Base-by-base conservation (phyloP, 2,329 filamentous ascomycete genomes). In the Coniochaeta sp. region DNA sequence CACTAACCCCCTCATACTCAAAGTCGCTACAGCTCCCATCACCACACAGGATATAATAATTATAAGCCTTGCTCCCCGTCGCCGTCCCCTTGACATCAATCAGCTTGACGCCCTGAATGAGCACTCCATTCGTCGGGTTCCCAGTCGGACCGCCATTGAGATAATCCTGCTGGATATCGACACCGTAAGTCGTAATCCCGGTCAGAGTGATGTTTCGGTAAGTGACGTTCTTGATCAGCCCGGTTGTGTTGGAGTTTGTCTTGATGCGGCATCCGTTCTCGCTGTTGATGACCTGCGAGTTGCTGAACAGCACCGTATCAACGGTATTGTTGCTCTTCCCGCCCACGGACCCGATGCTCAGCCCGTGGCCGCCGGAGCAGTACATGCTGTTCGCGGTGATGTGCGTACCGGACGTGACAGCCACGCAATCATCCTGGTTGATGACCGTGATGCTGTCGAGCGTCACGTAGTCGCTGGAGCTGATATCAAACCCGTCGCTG, bases 361-460 rank as follows among this genome's bases (percentile, higher is more conserved):
- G 69, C 36, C 76, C 76, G 61, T 78, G 76, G 2, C 76, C 76
- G 38, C 76, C 75, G 26, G 70, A 75, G 72, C 79, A 81, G 66
- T 71, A 68, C 8, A 76, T 72, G 47, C 69, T 72, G 24, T 70
- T 76, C 69, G 81, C 79, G 58, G 72, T 75, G 62, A 81, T 80
- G 66, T 79, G 71, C 31, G 70, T 75, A 1, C 79, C 79, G 2
- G 80, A 83, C 73, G 84, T 86, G 62, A 83, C 68, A 28, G 83
- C 82, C 8, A 86, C 74, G 64, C 83, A 86, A 67, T 86, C 83
- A 61, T 86, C 83, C 71, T 86, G 83, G 74, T 86, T 86, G 68
- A 82, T 77, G 59, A 86, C 76, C 36, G 73, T 76, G 44, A 81
- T 80, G 40, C 78, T 78, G 19, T 73, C 74, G 62, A 86, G 85